A percentile compares a stretch with the other conserved stretches of the same genome.
Conservation (phyloP, 441 rosid species). For the Brassica balearica region DNA sequence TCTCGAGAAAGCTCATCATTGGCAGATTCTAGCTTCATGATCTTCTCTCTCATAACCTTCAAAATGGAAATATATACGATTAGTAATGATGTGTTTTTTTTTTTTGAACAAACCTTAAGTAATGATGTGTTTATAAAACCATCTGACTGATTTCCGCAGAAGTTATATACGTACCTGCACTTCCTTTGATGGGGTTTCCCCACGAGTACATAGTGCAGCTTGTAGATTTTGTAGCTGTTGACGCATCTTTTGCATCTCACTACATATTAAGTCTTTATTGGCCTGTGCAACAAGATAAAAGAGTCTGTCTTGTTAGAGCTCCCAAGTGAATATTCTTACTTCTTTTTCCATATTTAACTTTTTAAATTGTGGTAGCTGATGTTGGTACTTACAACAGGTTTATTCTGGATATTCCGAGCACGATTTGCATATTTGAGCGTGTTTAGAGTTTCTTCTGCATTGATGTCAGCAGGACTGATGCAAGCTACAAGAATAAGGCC, state of each 20-base stretch:
- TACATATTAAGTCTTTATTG: slow-evolving; percentile 69
- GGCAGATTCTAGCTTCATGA: slow-evolving; percentile 64
- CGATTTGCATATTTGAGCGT: slow-evolving; percentile 75
- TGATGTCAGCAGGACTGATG: slow-evolving; percentile 72
- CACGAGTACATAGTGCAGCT: slow-evolving; percentile 67
- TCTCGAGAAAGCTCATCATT: slow-evolving; percentile 67
- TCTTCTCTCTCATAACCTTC: slow-evolving; percentile 66
- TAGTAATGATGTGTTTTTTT: slow-evolving; percentile 10
- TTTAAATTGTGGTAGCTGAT: not conserved
- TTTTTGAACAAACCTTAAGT: not conserved
- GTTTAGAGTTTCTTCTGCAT: slow-evolving; percentile 71
- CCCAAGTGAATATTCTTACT: not conserved
- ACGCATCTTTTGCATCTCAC: slow-evolving; percentile 72
- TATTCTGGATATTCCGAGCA: slow-evolving; percentile 77
- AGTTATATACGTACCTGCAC: slow-evolving; percentile 50
- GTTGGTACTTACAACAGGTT: slow-evolving; percentile 60
- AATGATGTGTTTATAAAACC: slow-evolving; percentile 14
- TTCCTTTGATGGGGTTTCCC: slow-evolving; percentile 55
- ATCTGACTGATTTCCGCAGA: slow-evolving; percentile 20
- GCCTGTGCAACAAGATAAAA: slow-evolving; percentile 52
- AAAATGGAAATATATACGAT: slow-evolving; percentile 17
- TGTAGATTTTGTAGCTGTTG: slow-evolving; percentile 64
- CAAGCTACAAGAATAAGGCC: slow-evolving; percentile 55
- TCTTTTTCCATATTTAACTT: not conserved
- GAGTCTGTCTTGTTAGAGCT: slow-evolving; percentile 6